Percentiles rank a stretch among this genome's conserved stretches.
Conservation (phyloP, 2,329 filamentous ascomycete genomes). For the Leptographium galeiforme region DNA sequence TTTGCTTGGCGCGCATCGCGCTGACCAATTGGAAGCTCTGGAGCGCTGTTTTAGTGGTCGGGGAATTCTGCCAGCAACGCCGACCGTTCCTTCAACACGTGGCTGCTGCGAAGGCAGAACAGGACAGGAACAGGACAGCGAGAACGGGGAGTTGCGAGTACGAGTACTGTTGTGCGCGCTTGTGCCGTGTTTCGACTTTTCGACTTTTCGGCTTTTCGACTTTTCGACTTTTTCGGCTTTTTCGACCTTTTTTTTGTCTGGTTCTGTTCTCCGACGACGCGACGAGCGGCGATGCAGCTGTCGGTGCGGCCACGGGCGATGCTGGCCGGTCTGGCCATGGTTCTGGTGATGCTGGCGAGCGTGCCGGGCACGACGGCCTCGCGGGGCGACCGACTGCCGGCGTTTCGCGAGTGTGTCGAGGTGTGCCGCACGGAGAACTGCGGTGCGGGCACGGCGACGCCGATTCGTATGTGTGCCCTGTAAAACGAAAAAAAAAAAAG, state of each 20-base stretch:
- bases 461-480: constrained; percentile 60
- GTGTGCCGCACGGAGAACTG: constrained; percentile 74
- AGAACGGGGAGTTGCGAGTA: neutral
- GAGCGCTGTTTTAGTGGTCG: neutral
- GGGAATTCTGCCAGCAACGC: neutral
- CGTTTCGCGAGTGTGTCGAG: constrained; percentile 77
- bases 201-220: too few species aligned
- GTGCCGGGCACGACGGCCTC: constrained; percentile 48
- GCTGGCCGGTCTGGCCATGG: neutral
- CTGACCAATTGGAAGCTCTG: neutral
- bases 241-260: neutral
- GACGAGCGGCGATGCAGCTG: neutral
- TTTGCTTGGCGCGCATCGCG: neutral
- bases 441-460: constrained; percentile 41
- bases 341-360: constrained; percentile 23
- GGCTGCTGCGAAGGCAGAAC: neutral
- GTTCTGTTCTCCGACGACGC: neutral
- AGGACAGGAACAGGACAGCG: neutral
- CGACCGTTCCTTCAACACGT: neutral
- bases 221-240: neutral
- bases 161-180: too few species aligned
- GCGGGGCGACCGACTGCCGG: constrained; percentile 68
- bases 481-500: too few species aligned
- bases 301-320: neutral
- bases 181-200: too few species aligned